phyloP scores from a whole-genome alignment of 2,329 filamentous ascomycete genomes.

The Phoma sp. region DNA sequence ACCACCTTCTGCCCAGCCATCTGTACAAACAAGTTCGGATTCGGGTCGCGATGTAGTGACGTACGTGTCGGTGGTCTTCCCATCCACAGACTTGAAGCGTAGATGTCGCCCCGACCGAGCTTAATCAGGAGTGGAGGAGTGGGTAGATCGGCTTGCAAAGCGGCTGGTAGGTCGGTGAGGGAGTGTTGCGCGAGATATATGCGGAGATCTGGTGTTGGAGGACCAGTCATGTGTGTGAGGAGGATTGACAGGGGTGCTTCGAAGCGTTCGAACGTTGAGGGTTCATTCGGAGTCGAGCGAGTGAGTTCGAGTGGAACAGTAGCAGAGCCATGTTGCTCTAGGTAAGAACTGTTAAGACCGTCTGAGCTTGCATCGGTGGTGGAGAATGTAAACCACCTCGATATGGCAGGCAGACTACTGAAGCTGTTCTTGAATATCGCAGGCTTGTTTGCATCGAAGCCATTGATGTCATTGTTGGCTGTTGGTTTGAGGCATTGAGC shows the following conservation, averaged over 20 bases:
- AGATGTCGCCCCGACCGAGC: constrained; percentile 82
- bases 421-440: constrained; percentile 33
- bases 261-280: constrained; percentile 63
- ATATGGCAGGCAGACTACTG: constrained; percentile 34
- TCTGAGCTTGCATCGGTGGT: constrained; percentile 2
- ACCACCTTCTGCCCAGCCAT: constrained; percentile 75
- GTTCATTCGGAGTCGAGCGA: constrained; percentile 20
- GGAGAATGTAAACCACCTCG: constrained; percentile 40
- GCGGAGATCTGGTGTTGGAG: constrained; percentile 41
- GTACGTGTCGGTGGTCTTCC: constrained; percentile 88
- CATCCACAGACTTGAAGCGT: constrained; percentile 86
- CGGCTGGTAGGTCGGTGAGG: constrained; percentile 70
- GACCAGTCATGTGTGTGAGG: constrained; percentile 58
- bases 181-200: constrained; percentile 88
- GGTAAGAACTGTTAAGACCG: constrained; percentile 33
- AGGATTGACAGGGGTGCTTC: constrained; percentile 71
- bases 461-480: constrained; percentile 13
- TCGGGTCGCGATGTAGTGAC: constrained; percentile 89
- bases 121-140: constrained; percentile 68
- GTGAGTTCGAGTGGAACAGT: constrained; percentile 68
- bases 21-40: constrained; percentile 91
- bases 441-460: constrained; percentile 31
- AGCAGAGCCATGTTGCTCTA: constrained; percentile 54
- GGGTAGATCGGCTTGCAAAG: constrained; percentile 71
- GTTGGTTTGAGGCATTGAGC: constrained; percentile 14